Evolutionary conservation across 352 stramenopile genomes (phyloP), one percentile per base, ranked within the genome.

Genomic region (Phytophthora brassicae): DNA sequence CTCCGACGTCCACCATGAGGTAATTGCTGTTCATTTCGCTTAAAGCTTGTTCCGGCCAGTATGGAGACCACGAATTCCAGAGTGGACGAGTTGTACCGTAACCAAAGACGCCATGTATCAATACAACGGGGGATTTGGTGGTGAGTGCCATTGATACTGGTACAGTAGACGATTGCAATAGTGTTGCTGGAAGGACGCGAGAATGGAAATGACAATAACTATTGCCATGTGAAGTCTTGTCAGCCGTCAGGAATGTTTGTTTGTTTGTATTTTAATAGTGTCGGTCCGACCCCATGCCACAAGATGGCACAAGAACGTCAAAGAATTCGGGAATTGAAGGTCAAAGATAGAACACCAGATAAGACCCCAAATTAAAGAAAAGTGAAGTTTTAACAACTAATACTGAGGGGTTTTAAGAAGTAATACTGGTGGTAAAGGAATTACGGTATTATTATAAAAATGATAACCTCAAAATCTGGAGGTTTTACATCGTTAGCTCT

Each of bases 41-140:
- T 11, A 89, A 61, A 20, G 64, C 64, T 22, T 53, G n/a, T 38
- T 83, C 69, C 14, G 80, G 80, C 80, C 72, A 91, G 60, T 89
- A 91, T 1, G 77, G 70, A 6, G 60, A 53, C 64, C 66, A 75
- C 9, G 13, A 44, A 58, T 77, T 80, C 74, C 75, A 88, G 2
- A 86, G 24, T 16, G 81, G 81, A 16, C 62, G 60, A n/a, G 23
- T 51, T 24, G 38, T 63, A 9, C 81, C 77, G 56, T 86, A 87
- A 2, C 79, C 81, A 48, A 89, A 83, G 35, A 84, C 68, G 17
- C 79, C 76, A 51, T 91, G 79, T 36, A 91, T 78, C 33, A 91
- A 56, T 28, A 89, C 77, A 11, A 87, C 79, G 0, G 81, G 79
- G 33, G 61, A 68, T 53, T 64, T 75, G n/a, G 77, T 88, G 17